Evolutionary conservation across 768 basidiomycete species (phyloP), one percentile per base, ranked within the genome.

Genomic region (Lactarius sp.): DNA sequence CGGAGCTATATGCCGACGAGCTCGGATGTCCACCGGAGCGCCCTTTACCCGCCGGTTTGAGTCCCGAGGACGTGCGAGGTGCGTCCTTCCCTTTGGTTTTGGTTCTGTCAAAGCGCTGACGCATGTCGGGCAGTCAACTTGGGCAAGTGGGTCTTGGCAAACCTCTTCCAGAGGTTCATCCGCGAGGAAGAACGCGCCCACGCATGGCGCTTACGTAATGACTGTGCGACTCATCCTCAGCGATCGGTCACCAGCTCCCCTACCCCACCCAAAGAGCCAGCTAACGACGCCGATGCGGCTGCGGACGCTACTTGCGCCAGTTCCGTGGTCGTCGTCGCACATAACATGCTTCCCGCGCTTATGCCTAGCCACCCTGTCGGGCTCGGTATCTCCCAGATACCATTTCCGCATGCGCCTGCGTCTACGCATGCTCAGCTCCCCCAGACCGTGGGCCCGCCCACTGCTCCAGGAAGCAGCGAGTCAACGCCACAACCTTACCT

Each of bases 1-100:
- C 92, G 6, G 97, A 99, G 75, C 85, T 96, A 2, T 98, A 95
- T 71, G 90, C 91, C 13, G 95, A 98, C 71, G 94, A 98, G 72
- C 84, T 89, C 46, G 92, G 91, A 20, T 86, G 85, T 70, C 77
- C 62, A n/a, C 36, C 62, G 5, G 57, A 63, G 2, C 57, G 52
- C 39, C 37, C 37, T 9, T 36, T 75, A 0, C 74, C 78, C 33
- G 83, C 87, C 59, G 80, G 81, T 6, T 77, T 81, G 9, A 85
- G 85, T 66, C 84, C 78, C 52, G 92, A 94, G 59, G 96, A 98
- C 70, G 78, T 85, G 16, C 85, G 94, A 73, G 70, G 96, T 94
- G 69, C 72, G 89, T 82, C 46, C 20, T 46, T 56, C 57, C 34
- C 27, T 53, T 34, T 12, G 33, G 16, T 22, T 6, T 8, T 39